Base-by-base conservation (phyloP, 257 asterid genomes). In the Oldenlandia corymbosa region DNA sequence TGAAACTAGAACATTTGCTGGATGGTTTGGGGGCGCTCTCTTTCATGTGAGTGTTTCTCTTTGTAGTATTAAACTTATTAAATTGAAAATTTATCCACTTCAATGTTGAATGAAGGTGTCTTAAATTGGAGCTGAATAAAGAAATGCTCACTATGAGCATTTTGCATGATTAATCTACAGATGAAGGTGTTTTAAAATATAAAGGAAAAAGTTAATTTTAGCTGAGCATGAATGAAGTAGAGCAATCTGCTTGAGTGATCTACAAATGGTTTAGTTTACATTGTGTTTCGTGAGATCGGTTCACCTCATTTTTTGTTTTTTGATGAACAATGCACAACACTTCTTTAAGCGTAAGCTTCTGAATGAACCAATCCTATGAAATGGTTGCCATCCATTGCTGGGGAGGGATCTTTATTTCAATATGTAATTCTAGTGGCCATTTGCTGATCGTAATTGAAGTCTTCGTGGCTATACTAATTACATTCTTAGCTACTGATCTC, bases 11-110 rank as follows among this genome's bases (percentile, higher is more conserved):
- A 93, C 99, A 34, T 93, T 93, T 75, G 99, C 97, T 65, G 99
- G 99, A 76, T 93, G 99, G 99, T 93, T 93, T 79, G 99, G 99
- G 68, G 86, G 99, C 51, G 85, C 99, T 67, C 97, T 93, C 79
- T 93, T 87, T 77, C 99, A 93, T 71, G 99, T 93, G 71, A 90
- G 99, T 78, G 66, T 57, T 70, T 66, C 49, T 58, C 49, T 68
- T 61, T 45, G n/a, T n/a, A n/a, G n/a, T n/a, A n/a, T n/a, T n/a
- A n/a, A n/a, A n/a, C n/a, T n/a, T n/a, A n/a, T n/a, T n/a, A n/a
- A n/a, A n/a, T n/a, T n/a, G n/a, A n/a, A n/a, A n/a, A n/a, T n/a
- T n/a, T n/a, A n/a, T n/a, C n/a, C 0, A 28, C 21, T 49, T 49
- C 20, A 20, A n/a, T 20, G 55, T 49, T 42, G 47, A 42, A 42